Percentiles rank a stretch among this genome's conserved stretches.
These are phyloP conservation scores for Penicillium sp. DNA, from an alignment of 2,329 filamentous ascomycete genomes.

Conservation along the genomic window DNA sequence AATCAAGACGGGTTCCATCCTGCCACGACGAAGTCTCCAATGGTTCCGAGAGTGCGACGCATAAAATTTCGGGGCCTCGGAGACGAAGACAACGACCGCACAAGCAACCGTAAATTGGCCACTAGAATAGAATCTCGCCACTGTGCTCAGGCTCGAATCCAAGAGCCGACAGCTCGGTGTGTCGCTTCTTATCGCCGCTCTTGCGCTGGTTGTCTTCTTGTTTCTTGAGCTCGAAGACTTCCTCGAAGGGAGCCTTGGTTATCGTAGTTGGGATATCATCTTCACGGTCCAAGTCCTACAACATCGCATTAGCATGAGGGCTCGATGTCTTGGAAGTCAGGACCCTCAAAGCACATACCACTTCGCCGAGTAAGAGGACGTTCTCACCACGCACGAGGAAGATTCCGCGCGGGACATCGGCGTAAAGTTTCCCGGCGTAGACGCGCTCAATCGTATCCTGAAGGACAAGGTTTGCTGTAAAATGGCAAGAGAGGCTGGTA, in stretches of 20 bases:
- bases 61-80: not conserved
- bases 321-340: not conserved
- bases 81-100: constrained; percentile 1
- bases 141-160: constrained; percentile 87
- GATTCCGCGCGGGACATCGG: constrained; percentile 80
- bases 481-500: constrained; percentile 1
- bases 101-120: not conserved
- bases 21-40: not conserved
- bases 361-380: constrained; percentile 91
- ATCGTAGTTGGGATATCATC: constrained; percentile 76
- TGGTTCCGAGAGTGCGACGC: not conserved
- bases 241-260: constrained; percentile 62
- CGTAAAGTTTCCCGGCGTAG: constrained; percentile 72
- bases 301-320: constrained; percentile 3
- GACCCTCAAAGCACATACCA: constrained; percentile 49
- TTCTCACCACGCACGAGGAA: constrained; percentile 96
- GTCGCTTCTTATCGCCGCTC: constrained; percentile 67
- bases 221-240: constrained; percentile 71
- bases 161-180: constrained; percentile 69
- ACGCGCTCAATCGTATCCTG: constrained; percentile 90
- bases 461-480: constrained; percentile 83
- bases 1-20: not conserved
- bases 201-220: constrained; percentile 68
- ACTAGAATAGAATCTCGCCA: constrained; percentile 68
- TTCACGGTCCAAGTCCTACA: constrained; percentile 86